phyloP scores from a whole-genome alignment of 805 yeast genomes.

The Candida loeiensis region DNA sequence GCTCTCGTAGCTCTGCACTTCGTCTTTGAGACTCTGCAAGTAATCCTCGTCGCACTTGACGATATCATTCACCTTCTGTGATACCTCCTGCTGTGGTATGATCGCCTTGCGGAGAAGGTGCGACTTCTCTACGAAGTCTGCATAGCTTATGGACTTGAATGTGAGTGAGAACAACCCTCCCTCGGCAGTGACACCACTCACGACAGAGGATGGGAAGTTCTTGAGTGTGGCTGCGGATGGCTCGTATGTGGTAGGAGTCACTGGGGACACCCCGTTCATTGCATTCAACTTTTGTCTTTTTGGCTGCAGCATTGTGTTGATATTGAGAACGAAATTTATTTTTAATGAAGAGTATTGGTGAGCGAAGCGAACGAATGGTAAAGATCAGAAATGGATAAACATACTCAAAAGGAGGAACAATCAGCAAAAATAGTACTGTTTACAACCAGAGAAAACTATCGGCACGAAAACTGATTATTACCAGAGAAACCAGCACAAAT shows the following conservation, averaged over 20 bases:
- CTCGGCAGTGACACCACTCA: conserved; percentile 39
- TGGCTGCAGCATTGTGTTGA: conserved; percentile 3
- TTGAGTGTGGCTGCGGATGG: conserved; percentile 19
- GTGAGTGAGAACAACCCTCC: conserved; percentile 42
- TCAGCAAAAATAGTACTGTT: no score
- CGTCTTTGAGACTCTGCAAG: conserved; percentile 20
- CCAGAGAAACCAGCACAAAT: neutral
- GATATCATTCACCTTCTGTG: conserved; percentile 7
- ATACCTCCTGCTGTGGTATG: conserved; percentile 15
- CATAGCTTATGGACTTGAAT: conserved; percentile 37
- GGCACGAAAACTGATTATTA: conserved; percentile 2
- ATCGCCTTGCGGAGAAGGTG: conserved; percentile 31
- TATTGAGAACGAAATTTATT: neutral
- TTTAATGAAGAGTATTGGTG: no score
- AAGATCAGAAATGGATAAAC: no score
- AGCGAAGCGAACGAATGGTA: no score
- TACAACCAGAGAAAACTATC: no score
- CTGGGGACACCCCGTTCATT: neutral
- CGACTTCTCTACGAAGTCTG: conserved; percentile 32
- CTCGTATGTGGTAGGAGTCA: conserved; percentile 18
- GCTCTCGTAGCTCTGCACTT: conserved; percentile 15
- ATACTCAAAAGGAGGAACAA: no score
- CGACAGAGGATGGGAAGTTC: conserved; percentile 32
- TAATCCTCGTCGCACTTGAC: conserved; percentile 7
- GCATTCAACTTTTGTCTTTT: conserved; percentile 11